Base-by-base conservation (phyloP, 2,329 filamentous ascomycete species). In the Pestalotiopsis sp. region DNA sequence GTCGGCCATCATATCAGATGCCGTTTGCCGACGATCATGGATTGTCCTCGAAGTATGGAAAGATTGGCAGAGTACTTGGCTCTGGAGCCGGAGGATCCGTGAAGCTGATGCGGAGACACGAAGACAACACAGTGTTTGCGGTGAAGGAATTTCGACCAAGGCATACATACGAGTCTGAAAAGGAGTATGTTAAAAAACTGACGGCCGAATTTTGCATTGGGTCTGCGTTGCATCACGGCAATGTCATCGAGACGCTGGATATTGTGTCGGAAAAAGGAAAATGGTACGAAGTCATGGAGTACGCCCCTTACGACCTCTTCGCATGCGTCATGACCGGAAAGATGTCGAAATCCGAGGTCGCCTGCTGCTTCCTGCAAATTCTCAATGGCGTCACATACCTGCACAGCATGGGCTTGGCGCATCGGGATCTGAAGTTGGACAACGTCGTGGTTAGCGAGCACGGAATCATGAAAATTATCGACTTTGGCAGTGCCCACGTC, bases 261-360 rank as follows among this genome's bases (percentile, higher is more conserved):
- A 97, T 99, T 71, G 90, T 99, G 12, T 93, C 97, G 73, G 96
- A 99, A 81, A 96, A 95, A 80, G 90, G 90, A 64, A 94, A 92
- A 72, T 99, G 96, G 94, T 99, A 94, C 76, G 95, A 98, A 77
- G 96, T 99, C 57, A 99, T 99, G 96, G 96, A 99, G 78, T 99
- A 97, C 77, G 96, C 95, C 12, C 96, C 96, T 0, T 99, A 87
- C 76, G 96, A 99, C 79, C 87, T 99, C 38, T 99, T 99, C 78
- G 96, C 96, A 13, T 97, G 97, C 72, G 96, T 99, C 73, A 99
- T 99, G 96, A 98, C 96, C 0, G 96, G 96, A 45, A 97, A 94
- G 81, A 99, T 99, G 96, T 89, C 90, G 55, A 90, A 94, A 69
- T 92, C 97, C 74, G 96, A 99, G 79, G 89, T 98, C 69, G 91